Evolutionary conservation across 345 rosid species (phyloP).

Genomic region (Lepidium sativum): DNA sequence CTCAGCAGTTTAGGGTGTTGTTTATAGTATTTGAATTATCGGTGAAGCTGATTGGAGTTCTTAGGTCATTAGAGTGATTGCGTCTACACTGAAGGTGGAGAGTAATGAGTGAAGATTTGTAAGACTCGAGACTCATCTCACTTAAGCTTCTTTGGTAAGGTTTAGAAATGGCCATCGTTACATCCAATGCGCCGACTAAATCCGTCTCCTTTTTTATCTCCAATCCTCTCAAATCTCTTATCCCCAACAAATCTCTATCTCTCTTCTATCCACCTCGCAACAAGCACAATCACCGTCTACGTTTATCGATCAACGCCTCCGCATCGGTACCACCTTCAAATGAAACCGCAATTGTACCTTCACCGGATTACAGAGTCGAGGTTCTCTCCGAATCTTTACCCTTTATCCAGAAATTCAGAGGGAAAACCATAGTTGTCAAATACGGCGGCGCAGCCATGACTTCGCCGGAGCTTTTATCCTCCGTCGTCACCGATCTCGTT

Average conservation of each 20-base stretch:
- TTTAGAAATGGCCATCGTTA: conserved; percentile 24
- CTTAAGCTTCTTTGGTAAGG: neutral
- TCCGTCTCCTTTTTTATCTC: conserved; percentile 8
- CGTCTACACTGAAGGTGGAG: neutral
- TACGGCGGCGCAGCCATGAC: conserved; percentile 98
- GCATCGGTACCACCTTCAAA: conserved; percentile 13
- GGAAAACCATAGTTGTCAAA: conserved; percentile 85
- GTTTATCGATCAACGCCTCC: conserved; percentile 26
- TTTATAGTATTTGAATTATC: too few relatives aligned
- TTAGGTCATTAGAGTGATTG: too few relatives aligned
- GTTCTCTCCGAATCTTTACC: conserved; percentile 88
- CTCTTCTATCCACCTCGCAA: conserved; percentile 13
- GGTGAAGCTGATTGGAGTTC: too few relatives aligned
- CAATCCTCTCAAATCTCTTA: neutral
- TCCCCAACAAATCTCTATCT: conserved; percentile 2
- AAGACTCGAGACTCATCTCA: neutral
- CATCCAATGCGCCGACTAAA: conserved; percentile 17
- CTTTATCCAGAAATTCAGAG: conserved; percentile 82
- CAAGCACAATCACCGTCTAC: conserved; percentile 2
- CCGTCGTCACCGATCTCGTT: conserved; percentile 69
- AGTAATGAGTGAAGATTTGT: neutral
- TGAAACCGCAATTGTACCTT: neutral
- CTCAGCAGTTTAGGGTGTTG: too few relatives aligned
- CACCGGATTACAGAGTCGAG: conserved; percentile 49
- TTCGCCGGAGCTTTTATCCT: conserved; percentile 53